These are phyloP conservation scores for Rhodotorula glutinis DNA, from an alignment of 1,284 basidiomycete genomes.

Conservation along the genomic window DNA sequence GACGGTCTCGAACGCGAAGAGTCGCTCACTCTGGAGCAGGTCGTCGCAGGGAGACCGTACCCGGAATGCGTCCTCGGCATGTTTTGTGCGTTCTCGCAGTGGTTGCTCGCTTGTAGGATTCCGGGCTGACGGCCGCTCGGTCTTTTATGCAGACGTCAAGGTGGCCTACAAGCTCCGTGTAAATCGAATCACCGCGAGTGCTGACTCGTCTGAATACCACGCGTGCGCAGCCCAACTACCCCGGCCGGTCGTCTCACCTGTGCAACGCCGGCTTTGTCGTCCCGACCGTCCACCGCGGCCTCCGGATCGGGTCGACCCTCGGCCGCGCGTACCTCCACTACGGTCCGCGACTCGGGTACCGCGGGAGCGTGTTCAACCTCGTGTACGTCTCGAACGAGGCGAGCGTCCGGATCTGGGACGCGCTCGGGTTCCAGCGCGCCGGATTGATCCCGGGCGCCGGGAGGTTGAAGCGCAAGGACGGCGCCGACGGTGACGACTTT, in stretches of 20 bases:
- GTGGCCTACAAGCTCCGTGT: background rate
- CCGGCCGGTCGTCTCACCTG: conserved; percentile 86
- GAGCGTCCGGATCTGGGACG: conserved; percentile 78
- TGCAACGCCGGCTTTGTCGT: conserved; percentile 90
- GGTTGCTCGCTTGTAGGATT: too few relatives aligned
- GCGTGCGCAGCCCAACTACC: conserved; percentile 71
- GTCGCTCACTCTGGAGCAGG: conserved; percentile 50
- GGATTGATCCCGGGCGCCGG: conserved; percentile 84
- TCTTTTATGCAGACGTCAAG: conserved; percentile 60
- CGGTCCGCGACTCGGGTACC: conserved; percentile 74
- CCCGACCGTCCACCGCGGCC: conserved; percentile 62
- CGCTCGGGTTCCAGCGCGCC: conserved; percentile 73
- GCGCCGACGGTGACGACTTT: conserved; percentile 70
- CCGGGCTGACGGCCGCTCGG: too few relatives aligned
- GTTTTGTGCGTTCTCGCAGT: conserved; percentile 42
- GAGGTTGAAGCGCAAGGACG: conserved; percentile 61
- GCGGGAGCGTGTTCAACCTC: conserved; percentile 87
- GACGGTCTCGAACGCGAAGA: conserved; percentile 40
- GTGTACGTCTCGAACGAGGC: conserved; percentile 80
- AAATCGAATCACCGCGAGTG: too few relatives aligned
- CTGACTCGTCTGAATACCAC: too few relatives aligned
- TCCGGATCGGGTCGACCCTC: conserved; percentile 68
- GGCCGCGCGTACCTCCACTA: conserved; percentile 78
- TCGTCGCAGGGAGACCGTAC: conserved; percentile 59
- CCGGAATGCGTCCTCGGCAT: conserved; percentile 65